Percentiles rank a stretch among this genome's conserved stretches.
These are phyloP conservation scores for Ascodesmis nigricans DNA, from an alignment of 495 filamentous ascomycete species.

Conservation along the genomic window DNA sequence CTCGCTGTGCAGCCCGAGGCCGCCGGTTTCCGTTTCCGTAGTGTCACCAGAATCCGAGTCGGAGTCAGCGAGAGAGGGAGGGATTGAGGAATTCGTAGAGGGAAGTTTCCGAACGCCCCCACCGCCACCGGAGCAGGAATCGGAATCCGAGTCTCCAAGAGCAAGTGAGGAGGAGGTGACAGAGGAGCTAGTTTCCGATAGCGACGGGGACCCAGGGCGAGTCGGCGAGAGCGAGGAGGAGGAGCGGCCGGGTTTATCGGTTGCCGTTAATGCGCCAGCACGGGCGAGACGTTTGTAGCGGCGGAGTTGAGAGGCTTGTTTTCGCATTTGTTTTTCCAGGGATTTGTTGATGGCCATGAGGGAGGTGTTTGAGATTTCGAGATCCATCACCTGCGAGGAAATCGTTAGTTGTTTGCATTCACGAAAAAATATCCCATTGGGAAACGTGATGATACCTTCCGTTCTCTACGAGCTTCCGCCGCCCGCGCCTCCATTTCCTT, in stretches of 20 bases:
- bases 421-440: not conserved
- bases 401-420: constrained; percentile 6
- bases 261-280: constrained; percentile 45
- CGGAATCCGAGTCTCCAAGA: not conserved
- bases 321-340: constrained; percentile 71
- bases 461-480: constrained; percentile 65
- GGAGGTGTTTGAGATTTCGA: constrained; percentile 96
- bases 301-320: constrained; percentile 72
- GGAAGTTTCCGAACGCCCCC: too few species aligned
- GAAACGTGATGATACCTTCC: constrained; percentile 33
- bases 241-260: too few species aligned
- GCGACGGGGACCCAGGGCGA: not conserved
- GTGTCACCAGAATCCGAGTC: constrained; percentile 25
- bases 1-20: constrained; percentile 24
- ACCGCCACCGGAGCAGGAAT: constrained; percentile 4
- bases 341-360: constrained; percentile 92
- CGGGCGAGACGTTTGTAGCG: constrained; percentile 63
- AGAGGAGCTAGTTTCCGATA: not conserved
- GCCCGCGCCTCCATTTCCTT: constrained; percentile 27
- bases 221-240: constrained; percentile 9
- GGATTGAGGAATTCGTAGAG: constrained; percentile 7
- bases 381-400: constrained; percentile 43
- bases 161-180: not conserved
- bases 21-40: constrained; percentile 24
- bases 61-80: constrained; percentile 16